Evolutionary conservation across 2,329 filamentous ascomycete species (phyloP).

Genomic region (Gaeumannomyces sp.): DNA sequence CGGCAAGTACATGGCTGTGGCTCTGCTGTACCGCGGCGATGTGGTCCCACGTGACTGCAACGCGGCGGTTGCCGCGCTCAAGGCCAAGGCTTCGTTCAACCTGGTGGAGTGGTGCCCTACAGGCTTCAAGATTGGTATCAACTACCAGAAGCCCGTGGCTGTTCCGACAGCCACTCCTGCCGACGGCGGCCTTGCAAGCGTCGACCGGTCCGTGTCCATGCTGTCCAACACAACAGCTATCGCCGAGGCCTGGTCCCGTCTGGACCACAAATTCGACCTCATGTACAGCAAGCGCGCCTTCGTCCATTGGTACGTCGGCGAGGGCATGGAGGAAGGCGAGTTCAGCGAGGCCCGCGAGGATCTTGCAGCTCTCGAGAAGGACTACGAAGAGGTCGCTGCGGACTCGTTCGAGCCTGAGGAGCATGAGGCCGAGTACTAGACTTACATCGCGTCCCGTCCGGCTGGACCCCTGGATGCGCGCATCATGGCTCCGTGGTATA

Average conservation of each 20-base stretch:
- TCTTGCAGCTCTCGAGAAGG: conserved; percentile 92
- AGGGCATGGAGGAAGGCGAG: conserved; percentile 99
- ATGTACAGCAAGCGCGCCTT: conserved; percentile 99
- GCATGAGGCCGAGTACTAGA: conserved; percentile 87
- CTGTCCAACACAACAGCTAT: conserved; percentile 98
- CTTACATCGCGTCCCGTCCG: not conserved
- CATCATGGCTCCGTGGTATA: not conserved
- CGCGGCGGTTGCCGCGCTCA: conserved; percentile 86
- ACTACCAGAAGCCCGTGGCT: conserved; percentile 95
- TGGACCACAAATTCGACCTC: conserved; percentile 98
- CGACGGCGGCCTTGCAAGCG: conserved; percentile 90
- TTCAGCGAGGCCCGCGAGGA: conserved; percentile 99
- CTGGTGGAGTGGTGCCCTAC: conserved; percentile 99
- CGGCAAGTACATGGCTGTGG: conserved; percentile 99
- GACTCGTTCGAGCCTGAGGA: conserved; percentile 88
- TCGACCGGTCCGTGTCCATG: conserved; percentile 99
- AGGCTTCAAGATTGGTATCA: conserved; percentile 99
- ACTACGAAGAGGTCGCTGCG: conserved; percentile 97
- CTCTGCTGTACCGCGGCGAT: conserved; percentile 95
- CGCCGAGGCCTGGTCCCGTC: conserved; percentile 92
- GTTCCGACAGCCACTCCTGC: conserved; percentile 56
- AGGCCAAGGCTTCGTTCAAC: conserved; percentile 99
- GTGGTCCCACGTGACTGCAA: conserved; percentile 96
- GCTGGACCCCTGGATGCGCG: not conserved
- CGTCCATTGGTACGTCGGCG: conserved; percentile 99